Base-by-base conservation (phyloP, 1,139 yeast species). In the Pneumocystis canis region DNA sequence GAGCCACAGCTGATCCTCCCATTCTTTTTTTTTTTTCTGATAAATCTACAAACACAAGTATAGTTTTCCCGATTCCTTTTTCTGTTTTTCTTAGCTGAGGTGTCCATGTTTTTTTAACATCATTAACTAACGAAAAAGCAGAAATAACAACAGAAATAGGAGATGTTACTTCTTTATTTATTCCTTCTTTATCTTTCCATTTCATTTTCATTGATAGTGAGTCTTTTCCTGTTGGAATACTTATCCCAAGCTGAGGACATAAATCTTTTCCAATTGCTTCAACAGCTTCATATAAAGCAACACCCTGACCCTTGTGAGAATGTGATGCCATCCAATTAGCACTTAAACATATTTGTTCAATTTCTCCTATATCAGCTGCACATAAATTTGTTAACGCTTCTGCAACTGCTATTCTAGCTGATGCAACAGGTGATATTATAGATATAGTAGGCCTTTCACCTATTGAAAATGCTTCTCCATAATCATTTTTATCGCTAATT, bases 261-360 rank as follows among this genome's bases (percentile, higher is more conserved):
- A 94, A 80, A 69, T 89, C 97, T 72, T 90, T 74, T 69, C 97
- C 97, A 71, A 94, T 84, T 4, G 98, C 97, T 76, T 89, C 92
- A 61, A 94, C 98, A 59, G 97, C 98, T 73, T 90, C 96, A 73
- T 92, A 94, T 67, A 94, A 80, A 68, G 89, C 92, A 59, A 95
- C 82, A 64, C 98, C 98, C 76, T 94, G 98, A 72, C 98, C 97
- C 25, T 84, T 84, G 70, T 90, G 96, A 59, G 94, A 81, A 47
- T 98, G 96, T 63, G 98, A 92, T 18, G 97, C 85, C 99, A 94
- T 94, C 99, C 99, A 94, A 78, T 94, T 94, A 62, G 99, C 99
- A 64, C 96, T 87, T 66, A 94, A 78, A 71, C 90, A 87, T 63
- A 92, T 84, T 69, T 84, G 82, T 66, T 84, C 84, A 66, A 92